Evolutionary conservation across 1,139 yeast genomes (phyloP).

Genomic region (Pichia sp.): DNA sequence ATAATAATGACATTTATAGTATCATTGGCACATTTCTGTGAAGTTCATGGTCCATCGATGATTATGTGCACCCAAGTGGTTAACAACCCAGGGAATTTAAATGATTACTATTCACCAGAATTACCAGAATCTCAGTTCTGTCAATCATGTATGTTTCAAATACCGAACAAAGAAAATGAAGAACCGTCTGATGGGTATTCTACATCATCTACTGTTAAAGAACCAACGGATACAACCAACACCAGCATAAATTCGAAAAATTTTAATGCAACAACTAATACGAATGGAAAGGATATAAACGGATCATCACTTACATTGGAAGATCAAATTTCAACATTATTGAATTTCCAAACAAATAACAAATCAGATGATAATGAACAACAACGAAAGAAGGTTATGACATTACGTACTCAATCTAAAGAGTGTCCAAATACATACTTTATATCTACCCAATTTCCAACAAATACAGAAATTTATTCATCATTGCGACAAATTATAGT

Average conservation of each 20-base stretch:
- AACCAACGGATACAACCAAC: background rate
- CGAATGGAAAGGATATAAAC: background rate
- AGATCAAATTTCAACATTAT: constrained; percentile 10
- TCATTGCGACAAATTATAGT: constrained; percentile 54
- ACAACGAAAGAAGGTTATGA: constrained; percentile 11
- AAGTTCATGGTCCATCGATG: constrained; percentile 75
- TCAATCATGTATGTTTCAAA: constrained; percentile 47
- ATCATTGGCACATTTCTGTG: constrained; percentile 77
- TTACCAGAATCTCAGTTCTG: constrained; percentile 44
- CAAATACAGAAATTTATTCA: constrained; percentile 45
- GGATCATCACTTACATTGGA: constrained; percentile 10
- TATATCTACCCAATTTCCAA: constrained; percentile 60
- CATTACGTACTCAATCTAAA: constrained; percentile 13
- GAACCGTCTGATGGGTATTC: background rate
- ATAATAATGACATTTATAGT: constrained; percentile 34
- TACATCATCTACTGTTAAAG: background rate
- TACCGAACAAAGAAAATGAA: constrained; percentile 5
- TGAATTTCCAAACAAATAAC: constrained; percentile 1
- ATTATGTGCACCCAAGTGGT: constrained; percentile 63
- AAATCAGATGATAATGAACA: no score
- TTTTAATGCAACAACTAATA: background rate
- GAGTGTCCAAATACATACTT: constrained; percentile 17
- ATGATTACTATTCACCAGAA: constrained; percentile 24
- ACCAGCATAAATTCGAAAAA: background rate
- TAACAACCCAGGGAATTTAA: constrained; percentile 27